Evolutionary conservation across 176 grass and related monocot genomes (phyloP), one percentile per base, ranked within the genome.

Genomic region (Bothriochloa decipiens): DNA sequence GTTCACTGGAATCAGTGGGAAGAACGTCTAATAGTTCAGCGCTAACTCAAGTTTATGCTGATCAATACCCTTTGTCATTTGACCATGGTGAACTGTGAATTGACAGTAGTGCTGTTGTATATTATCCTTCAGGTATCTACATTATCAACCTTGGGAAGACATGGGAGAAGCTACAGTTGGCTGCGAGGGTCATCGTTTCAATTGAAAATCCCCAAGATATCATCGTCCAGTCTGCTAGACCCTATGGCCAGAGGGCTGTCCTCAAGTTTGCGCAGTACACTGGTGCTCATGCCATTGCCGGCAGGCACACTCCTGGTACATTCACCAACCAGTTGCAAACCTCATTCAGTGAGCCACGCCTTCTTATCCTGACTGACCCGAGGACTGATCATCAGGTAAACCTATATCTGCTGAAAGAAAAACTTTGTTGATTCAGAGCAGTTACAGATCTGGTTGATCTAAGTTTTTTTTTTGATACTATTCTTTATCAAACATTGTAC

Each of bases 241-340:
- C 95, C 0, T 94, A 97, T 70, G 92, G 92, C 7, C 95, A 97
- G 84, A 94, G 92, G 82, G 90, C 90, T 78, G 90, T 97, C 17
- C 83, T 97, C 84, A 97, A 97, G 86, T 97, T 97, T 81, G 92
- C 95, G 0, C 90, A 97, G 69, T 94, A 94, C 90, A 97, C 95
- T 11, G 95, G 95, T 46, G 90, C 90, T 77, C 92, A 97, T 32
- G 90, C 92, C 37, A 97, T 97, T 81, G 92, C 90, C 2, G 95
- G 95, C 1, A 94, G 95, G 90, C 95, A 97, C 81, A 97, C 95
- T 55, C 95, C 95, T 55, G 95, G 95, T 88, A 97, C 92, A 39
- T 97, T 97, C 71, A 97, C 95, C 32, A 97, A 97, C 78, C 95
- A 97, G 92, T 28, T 97, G 64, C 95, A 97, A 57, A 94, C 92